A percentile compares a stretch with the other conserved stretches of the same genome.
phyloP scores from a whole-genome alignment of 768 basidiomycete species.

The Austroboletus festivus region DNA sequence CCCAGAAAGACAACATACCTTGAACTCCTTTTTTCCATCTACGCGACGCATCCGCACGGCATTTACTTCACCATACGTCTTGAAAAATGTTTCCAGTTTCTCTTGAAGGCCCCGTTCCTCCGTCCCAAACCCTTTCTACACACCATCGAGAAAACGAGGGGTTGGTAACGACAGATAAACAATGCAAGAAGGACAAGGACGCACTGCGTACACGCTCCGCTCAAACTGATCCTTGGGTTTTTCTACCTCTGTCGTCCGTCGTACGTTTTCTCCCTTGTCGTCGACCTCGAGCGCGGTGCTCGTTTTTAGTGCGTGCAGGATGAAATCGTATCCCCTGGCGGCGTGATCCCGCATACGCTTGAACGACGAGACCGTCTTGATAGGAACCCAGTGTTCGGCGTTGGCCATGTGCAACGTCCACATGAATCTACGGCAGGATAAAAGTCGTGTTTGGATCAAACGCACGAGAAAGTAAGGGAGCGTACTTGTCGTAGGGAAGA shows the following conservation, averaged over 20 bases:
- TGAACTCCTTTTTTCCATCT: conserved; percentile 81
- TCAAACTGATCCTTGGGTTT: conserved; percentile 78
- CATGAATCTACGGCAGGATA: conserved; percentile 66
- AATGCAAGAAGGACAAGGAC: conserved; percentile 31
- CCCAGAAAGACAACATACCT: conserved; percentile 47
- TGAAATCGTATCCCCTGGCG: conserved; percentile 59
- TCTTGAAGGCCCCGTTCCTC: conserved; percentile 62
- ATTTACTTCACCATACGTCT: conserved; percentile 69
- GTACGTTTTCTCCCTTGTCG: conserved; percentile 66
- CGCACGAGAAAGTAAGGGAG: not conserved
- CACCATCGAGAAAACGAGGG: not conserved
- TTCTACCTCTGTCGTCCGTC: conserved; percentile 71
- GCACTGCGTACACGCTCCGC: conserved; percentile 84
- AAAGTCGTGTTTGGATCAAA: not conserved
- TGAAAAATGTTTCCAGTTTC: conserved; percentile 77
- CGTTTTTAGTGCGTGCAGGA: conserved; percentile 61
- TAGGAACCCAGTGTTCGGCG: conserved; percentile 85
- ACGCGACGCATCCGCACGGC: conserved; percentile 85
- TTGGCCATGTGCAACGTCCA: conserved; percentile 85
- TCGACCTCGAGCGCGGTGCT: conserved; percentile 68
- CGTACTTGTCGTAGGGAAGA: conserved; percentile 84
- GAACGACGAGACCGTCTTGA: conserved; percentile 86
- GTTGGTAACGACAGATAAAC: not conserved
- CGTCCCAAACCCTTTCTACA: conserved; percentile 85
- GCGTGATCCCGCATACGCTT: conserved; percentile 86